phyloP scores from a whole-genome alignment of 2,329 filamentous ascomycete genomes.

The Colletotrichum acutatum region DNA sequence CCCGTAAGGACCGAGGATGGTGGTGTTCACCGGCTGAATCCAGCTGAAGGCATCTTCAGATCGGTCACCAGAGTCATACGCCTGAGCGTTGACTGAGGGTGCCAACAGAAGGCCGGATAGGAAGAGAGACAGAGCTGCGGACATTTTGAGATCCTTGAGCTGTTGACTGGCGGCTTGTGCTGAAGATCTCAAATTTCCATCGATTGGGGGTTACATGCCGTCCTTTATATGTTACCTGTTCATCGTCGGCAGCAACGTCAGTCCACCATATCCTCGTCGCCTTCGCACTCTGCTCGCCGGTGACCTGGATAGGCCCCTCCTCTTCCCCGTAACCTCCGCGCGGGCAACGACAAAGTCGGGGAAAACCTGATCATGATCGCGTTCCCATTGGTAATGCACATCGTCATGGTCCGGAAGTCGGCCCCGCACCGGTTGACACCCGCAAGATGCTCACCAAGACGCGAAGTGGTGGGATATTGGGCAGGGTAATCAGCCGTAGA shows the following conservation, averaged over 20 bases:
- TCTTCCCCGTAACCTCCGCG: not conserved
- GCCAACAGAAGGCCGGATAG: constrained; percentile 47
- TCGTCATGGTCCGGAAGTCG: constrained; percentile 23
- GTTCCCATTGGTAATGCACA: constrained; percentile 4
- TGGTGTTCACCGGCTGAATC: constrained; percentile 54
- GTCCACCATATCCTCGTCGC: not conserved
- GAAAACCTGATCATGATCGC: constrained; percentile 5
- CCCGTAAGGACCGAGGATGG: constrained; percentile 52
- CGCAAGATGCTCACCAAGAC: not conserved
- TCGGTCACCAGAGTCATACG: constrained; percentile 40
- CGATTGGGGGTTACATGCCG: not conserved
- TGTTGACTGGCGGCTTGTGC: constrained; percentile 30
- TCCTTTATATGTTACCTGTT: constrained; percentile 19
- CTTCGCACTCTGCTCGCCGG: not conserved
- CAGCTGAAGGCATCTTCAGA: constrained; percentile 47
- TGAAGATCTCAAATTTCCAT: constrained; percentile 2
- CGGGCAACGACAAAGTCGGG: constrained; percentile 1
- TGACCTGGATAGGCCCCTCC: not conserved
- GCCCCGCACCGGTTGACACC: constrained; percentile 17
- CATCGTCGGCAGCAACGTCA: constrained; percentile 7
- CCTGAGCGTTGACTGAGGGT: constrained; percentile 41
- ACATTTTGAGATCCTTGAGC: constrained; percentile 32
- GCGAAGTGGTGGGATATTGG: constrained; percentile 3
- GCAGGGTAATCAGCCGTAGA: not conserved
- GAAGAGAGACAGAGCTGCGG: constrained; percentile 56